Conservation (phyloP, 75 land plant genomes). For the Sequoiadendron giganteum region DNA sequence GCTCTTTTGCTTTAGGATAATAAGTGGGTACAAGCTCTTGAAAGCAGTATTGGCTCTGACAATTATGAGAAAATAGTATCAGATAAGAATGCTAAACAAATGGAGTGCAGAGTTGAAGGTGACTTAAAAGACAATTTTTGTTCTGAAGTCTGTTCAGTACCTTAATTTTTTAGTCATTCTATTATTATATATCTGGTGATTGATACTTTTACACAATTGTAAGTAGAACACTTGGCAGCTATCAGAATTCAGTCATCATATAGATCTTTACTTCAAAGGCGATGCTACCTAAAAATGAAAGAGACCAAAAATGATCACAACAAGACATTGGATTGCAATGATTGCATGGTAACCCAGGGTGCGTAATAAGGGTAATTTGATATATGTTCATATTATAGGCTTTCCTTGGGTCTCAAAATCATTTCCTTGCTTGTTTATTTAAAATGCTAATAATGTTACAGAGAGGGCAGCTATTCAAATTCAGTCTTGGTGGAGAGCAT, state of each 20-base stretch:
- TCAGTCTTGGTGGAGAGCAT: slow-evolving; percentile 33
- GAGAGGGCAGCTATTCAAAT: slow-evolving; percentile 42
- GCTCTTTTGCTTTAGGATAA: neutral
- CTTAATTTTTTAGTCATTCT: neutral
- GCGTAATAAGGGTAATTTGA: neutral
- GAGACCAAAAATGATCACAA: neutral
- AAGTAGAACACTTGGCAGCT: slow-evolving; percentile 1
- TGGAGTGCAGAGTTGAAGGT: neutral
- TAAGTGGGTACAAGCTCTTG: neutral
- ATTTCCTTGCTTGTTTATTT: neutral
- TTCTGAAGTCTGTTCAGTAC: neutral
- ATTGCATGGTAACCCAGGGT: neutral
- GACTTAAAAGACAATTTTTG: neutral
- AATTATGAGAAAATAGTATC: neutral
- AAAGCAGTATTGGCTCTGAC: neutral
- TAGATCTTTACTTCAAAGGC: neutral
- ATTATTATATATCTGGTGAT: neutral
- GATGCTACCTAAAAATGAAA: neutral
- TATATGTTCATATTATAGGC: neutral
- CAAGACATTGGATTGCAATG: neutral
- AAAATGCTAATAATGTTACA: slow-evolving; percentile 8
- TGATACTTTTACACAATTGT: neutral
- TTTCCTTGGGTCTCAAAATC: neutral
- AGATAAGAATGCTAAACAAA: neutral
- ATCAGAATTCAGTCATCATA: slow-evolving; percentile 9